A percentile compares a stretch with the other conserved stretches of the same genome.
These are phyloP conservation scores for Mariannaea sp. DNA, from an alignment of 2,329 filamentous ascomycete species.

Conservation along the genomic window DNA sequence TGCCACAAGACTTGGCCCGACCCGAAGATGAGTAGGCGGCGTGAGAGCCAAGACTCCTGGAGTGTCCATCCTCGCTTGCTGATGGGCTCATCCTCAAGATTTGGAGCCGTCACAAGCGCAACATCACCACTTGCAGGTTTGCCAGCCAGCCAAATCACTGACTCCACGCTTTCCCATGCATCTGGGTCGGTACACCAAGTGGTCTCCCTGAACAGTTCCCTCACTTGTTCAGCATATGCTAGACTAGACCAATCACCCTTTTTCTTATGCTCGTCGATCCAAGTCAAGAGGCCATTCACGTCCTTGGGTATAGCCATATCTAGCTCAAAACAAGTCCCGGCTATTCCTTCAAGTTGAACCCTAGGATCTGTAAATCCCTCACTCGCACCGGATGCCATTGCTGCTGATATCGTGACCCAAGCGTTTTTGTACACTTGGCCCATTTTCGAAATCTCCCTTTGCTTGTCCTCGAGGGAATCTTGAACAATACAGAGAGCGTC, in stretches of 20 bases:
- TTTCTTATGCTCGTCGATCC: neutral
- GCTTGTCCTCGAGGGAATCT: conserved; percentile 11
- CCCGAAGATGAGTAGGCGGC: conserved; percentile 10
- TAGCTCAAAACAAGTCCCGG: conserved; percentile 1
- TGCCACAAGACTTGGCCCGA: conserved; percentile 2
- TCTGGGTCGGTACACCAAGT: neutral
- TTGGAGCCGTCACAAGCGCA: neutral
- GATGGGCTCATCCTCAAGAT: conserved; percentile 4
- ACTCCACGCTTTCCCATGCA: neutral
- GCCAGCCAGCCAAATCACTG: neutral
- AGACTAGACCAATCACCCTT: neutral
- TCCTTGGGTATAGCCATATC: conserved; percentile 1
- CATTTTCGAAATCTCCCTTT: conserved; percentile 21
- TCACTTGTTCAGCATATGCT: neutral
- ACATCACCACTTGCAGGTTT: neutral
- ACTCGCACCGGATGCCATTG: neutral
- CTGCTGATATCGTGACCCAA: neutral
- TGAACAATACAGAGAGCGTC: conserved; percentile 23
- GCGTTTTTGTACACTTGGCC: conserved; percentile 18
- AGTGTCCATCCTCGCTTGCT: conserved; percentile 12
- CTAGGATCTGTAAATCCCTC: conserved; percentile 1
- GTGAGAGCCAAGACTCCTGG: conserved; percentile 5
- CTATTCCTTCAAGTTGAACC: neutral
- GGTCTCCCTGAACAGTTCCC: neutral
- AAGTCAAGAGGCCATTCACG: conserved; percentile 1